phyloP scores from a whole-genome alignment of 768 basidiomycete genomes.

The Trametes villosa region DNA sequence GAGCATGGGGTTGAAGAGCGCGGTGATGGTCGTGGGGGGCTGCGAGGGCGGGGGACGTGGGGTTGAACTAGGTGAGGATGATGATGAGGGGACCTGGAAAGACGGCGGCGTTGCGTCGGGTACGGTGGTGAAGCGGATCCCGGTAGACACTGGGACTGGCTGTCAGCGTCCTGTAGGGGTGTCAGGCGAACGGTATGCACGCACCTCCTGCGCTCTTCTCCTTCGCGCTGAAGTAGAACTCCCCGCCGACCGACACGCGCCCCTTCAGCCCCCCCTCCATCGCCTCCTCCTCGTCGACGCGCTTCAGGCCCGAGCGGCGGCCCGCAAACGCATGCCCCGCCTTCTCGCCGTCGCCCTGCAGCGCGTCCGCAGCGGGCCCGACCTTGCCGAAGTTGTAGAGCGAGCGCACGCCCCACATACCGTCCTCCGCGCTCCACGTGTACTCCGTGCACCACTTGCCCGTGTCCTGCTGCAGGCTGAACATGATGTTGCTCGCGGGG shows the following conservation, averaged over 20 bases:
- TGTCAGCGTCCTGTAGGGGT: no score
- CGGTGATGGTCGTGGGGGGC: slow-evolving; percentile 93
- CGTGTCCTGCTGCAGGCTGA: slow-evolving; percentile 89
- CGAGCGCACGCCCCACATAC: slow-evolving; percentile 88
- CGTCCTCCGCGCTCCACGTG: slow-evolving; percentile 91
- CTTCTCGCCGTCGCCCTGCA: slow-evolving; percentile 39
- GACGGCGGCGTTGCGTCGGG: slow-evolving; percentile 78
- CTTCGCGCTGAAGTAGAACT: slow-evolving; percentile 91
- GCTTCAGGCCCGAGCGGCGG: slow-evolving; percentile 44
- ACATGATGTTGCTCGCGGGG: slow-evolving; percentile 65
- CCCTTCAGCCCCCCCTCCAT: slow-evolving; percentile 91
- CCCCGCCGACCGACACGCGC: slow-evolving; percentile 89
- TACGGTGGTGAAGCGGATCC: slow-evolving; percentile 91
- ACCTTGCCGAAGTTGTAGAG: slow-evolving; percentile 91
- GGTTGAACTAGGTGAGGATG: slow-evolving; percentile 30
- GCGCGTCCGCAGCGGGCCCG: slow-evolving; percentile 41
- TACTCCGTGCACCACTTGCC: slow-evolving; percentile 95
- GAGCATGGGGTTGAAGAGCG: slow-evolving; percentile 94
- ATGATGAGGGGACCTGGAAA: slow-evolving; percentile 51
- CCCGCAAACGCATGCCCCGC: slow-evolving; percentile 8
- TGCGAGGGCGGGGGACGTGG: slow-evolving; percentile 50
- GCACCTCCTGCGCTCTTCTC: slow-evolving; percentile 94
- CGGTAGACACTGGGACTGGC: slow-evolving; percentile 76
- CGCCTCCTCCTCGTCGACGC: slow-evolving; percentile 95
- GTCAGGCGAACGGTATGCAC: no score